phyloP scores from a whole-genome alignment of 345 rosid genomes.

The Eucalyptus sp. region DNA sequence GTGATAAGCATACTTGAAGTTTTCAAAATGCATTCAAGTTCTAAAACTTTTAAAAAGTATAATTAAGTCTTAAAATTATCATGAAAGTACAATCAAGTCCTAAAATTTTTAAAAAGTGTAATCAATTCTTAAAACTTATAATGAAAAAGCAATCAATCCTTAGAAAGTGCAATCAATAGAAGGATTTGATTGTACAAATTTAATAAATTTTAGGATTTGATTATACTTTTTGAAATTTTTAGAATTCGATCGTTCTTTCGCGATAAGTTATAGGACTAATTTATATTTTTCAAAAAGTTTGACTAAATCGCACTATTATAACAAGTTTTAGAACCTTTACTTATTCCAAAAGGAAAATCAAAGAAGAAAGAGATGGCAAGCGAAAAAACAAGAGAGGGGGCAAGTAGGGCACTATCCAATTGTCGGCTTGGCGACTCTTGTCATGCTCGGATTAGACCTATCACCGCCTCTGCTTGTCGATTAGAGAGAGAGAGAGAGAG shows the following conservation, averaged over 20 bases:
- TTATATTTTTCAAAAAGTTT: no score
- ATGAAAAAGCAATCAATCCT: no score
- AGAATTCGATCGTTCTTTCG: fast-evolving
- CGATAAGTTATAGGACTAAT: fast-evolving
- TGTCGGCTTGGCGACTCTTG: background rate
- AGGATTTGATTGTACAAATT: fast-evolving
- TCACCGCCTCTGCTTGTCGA: background rate
- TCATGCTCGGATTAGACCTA: no score
- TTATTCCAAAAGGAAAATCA: no score
- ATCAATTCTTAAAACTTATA: no score
- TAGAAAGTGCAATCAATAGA: no score
- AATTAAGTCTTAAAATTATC: fast-evolving
- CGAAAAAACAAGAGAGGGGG: fast-evolving
- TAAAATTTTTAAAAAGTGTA: fast-evolving
- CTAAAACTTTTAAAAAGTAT: no score
- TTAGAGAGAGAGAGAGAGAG: background rate
- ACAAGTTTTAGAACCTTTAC: fast-evolving
- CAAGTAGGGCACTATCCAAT: background rate
- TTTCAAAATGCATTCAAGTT: fast-evolving
- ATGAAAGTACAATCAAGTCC: fast-evolving
- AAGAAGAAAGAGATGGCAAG: background rate
- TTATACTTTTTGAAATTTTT: no score
- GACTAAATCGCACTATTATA: no score
- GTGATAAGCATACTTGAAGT: fast-evolving
- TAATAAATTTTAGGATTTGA: fast-evolving